Percentiles rank a stretch among this genome's conserved stretches.
Conservation (phyloP, 2,329 filamentous ascomycete species). For the Geosmithia flava region DNA sequence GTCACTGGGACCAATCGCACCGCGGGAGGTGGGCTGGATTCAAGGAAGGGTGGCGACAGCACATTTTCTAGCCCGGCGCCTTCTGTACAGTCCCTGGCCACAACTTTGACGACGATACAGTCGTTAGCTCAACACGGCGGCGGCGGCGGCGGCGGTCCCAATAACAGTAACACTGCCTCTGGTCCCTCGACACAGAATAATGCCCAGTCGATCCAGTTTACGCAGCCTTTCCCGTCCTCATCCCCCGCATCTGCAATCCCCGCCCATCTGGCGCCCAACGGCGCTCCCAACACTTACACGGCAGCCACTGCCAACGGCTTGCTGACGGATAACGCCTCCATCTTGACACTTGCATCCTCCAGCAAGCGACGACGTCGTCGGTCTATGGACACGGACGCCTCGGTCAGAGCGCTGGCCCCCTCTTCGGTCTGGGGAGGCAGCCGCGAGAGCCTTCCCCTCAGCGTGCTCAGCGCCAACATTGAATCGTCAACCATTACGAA, state of each 20-base stretch:
- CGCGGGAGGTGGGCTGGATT: constrained; percentile 51
- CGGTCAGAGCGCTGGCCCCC: constrained; percentile 71
- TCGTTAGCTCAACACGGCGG: constrained; percentile 50
- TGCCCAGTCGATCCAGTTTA: constrained; percentile 45
- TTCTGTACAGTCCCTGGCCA: constrained; percentile 69
- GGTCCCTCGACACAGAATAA: constrained; percentile 17
- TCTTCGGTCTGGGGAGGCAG: constrained; percentile 74
- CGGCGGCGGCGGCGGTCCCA: constrained; percentile 21
- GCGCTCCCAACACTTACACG: constrained; percentile 58
- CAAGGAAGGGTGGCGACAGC: constrained; percentile 57
- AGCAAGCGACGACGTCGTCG: constrained; percentile 66
- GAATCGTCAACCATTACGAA: constrained; percentile 32
- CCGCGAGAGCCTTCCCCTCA: constrained; percentile 67
- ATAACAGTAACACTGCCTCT: not conserved
- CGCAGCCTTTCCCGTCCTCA: constrained; percentile 50
- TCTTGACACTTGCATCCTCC: constrained; percentile 72
- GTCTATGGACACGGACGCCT: constrained; percentile 77
- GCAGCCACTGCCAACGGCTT: constrained; percentile 74
- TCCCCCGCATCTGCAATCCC: constrained; percentile 63
- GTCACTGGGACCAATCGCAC: constrained; percentile 64
- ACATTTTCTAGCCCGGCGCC: constrained; percentile 77
- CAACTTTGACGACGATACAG: constrained; percentile 76
- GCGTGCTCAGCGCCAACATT: constrained; percentile 62
- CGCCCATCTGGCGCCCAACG: constrained; percentile 46
- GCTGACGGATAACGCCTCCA: constrained; percentile 74